phyloP scores from a whole-genome alignment of 2,329 filamentous ascomycete genomes.

The Claviceps africana region DNA sequence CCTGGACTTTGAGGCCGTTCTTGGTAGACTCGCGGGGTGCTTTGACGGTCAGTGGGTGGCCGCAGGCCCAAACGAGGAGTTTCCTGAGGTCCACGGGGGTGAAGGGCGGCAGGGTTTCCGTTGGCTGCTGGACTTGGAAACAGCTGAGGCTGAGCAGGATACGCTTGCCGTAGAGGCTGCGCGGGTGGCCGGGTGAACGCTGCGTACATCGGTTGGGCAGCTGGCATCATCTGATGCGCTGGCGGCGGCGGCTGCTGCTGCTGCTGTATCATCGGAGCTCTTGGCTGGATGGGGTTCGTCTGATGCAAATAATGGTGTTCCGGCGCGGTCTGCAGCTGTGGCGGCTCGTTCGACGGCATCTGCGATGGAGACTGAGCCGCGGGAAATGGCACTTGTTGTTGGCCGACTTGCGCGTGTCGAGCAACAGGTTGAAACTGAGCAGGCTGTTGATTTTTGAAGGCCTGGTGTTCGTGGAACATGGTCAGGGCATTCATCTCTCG shows the following conservation, averaged over 20 bases:
- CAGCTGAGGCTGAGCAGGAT: not conserved
- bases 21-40: not conserved
- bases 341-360: not conserved
- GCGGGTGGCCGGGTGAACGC: not conserved
- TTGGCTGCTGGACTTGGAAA: not conserved
- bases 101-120: not conserved
- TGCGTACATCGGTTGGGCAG: not conserved
- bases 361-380: not conserved
- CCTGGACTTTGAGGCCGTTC: slow-evolving; percentile 7
- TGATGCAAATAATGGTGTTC: not conserved
- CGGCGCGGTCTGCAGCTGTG: not conserved
- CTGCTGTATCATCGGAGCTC: not conserved
- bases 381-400: not conserved
- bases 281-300: not conserved
- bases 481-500: slow-evolving; percentile 14
- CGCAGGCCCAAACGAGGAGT: not conserved
- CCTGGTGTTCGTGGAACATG: slow-evolving; percentile 14
- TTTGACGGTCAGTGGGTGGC: not conserved
- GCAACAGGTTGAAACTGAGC: not conserved
- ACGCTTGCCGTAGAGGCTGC: not conserved
- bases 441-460: not conserved
- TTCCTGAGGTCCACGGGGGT: not conserved
- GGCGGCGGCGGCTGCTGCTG: not conserved
- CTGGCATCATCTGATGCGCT: not conserved
- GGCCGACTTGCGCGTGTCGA: not conserved